Base-by-base conservation (phyloP, 176 grass and related monocot species). In the Zoysia japonica region DNA sequence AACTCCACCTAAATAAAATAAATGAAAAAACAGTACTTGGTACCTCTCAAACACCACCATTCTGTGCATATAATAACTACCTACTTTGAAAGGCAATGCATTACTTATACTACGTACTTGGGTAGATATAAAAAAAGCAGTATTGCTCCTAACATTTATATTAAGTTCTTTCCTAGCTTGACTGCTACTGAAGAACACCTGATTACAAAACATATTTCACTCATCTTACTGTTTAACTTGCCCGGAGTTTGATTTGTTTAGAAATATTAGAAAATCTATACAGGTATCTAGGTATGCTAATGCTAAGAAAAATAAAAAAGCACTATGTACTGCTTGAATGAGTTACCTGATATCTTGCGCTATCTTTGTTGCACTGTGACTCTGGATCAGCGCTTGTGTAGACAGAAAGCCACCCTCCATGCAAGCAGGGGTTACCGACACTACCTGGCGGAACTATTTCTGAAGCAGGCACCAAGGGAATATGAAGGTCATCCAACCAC, bases 401-500 rank as follows among this genome's bases (percentile, higher is more conserved):
- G 67, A 95, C 71, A 1, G 90, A 95, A 65, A 95, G 71, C 90
- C 92, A 98, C 2, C 96, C 96, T 67, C 86, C 77, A 80, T 98
- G 96, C 57, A 95, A 90, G 70, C 71, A 78, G 2, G 96, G 90
- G 3, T 77, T 80, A 48, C 39, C 19, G 7, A 68, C 52, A 35
- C 40, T 70, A 5, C 55, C 36, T 42, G 75, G 35, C 4, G 68
- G 45, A 13, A 99, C 51, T 79, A 95, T 75, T 61, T 64, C 70
- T 62, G 70, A 79, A 90, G 96, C 92, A 67, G 92, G 83, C 12
- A 84, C 90, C 76, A 91, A 72, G 49, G 88, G 68, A 76, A 89
- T 93, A 78, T 99, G 88, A 38, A 95, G 85, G 72, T 93, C 90
- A 75, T 95, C 88, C 75, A 95, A 74, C 92, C 96, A 99, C 81